Conservation (phyloP, 1,139 yeast genomes). For the Tardiomyces blankii region DNA sequence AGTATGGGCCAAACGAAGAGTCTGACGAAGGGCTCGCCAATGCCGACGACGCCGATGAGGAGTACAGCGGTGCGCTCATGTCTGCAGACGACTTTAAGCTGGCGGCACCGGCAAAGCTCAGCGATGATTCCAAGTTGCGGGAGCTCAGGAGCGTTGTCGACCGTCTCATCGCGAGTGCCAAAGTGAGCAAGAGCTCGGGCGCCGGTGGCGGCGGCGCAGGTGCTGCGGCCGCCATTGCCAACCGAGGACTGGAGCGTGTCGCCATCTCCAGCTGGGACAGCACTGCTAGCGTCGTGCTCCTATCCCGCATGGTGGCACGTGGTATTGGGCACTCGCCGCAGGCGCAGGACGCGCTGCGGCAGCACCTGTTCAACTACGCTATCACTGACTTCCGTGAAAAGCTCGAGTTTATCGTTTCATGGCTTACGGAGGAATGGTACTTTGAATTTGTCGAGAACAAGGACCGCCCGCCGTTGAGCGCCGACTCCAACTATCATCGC, state of each 20-base stretch:
- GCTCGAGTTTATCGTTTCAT: constrained; percentile 71
- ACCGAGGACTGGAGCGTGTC: constrained; percentile 22
- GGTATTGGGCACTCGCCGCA: constrained; percentile 38
- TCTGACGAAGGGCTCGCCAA: neutral
- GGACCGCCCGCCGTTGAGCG: constrained; percentile 1
- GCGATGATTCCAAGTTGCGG: constrained; percentile 14
- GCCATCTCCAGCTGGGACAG: constrained; percentile 43
- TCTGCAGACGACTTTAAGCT: constrained; percentile 35
- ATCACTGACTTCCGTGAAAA: constrained; percentile 62
- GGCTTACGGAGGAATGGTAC: constrained; percentile 97
- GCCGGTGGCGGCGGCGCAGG: constrained; percentile 14
- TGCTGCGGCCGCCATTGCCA: constrained; percentile 14
- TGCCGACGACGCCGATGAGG: neutral
- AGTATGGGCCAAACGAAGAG: neutral
- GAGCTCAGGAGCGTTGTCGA: constrained; percentile 18
- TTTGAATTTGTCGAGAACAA: constrained; percentile 39
- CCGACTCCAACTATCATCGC: constrained; percentile 21
- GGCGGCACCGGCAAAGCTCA: constrained; percentile 38
- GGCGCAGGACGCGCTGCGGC: constrained; percentile 27
- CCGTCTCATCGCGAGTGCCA: constrained; percentile 20
- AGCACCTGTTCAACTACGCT: constrained; percentile 60
- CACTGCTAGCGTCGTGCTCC: constrained; percentile 67
- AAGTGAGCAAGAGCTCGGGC: constrained; percentile 12
- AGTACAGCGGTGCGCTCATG: neutral
- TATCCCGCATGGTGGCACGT: constrained; percentile 70